Conservation (phyloP, 164 flowering plant species). For the Brasenia schreberi region DNA sequence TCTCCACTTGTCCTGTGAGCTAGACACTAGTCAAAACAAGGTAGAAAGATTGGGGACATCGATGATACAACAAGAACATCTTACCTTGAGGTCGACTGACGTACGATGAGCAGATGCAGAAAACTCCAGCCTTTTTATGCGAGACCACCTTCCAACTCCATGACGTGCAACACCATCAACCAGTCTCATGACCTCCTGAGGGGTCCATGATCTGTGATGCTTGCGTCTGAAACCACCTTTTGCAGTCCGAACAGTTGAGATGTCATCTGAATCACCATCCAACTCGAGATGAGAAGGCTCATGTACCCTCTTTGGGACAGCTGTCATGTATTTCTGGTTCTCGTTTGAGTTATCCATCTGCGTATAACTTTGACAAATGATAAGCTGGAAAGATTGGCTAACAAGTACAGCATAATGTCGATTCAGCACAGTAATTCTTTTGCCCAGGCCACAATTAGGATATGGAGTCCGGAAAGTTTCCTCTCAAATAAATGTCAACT, state of each 20-base stretch:
- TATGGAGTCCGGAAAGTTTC: too few relatives aligned
- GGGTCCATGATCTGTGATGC: constrained; percentile 42
- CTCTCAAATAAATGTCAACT: too few relatives aligned
- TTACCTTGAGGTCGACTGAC: constrained; percentile 65
- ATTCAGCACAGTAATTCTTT: too few relatives aligned
- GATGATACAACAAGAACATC: not conserved
- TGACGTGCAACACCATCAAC: constrained; percentile 51
- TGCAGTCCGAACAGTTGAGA: constrained; percentile 9
- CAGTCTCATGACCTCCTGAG: constrained; percentile 48
- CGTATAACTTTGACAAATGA: not conserved
- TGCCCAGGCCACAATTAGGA: too few relatives aligned
- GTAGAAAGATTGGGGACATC: not conserved
- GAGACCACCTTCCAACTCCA: constrained; percentile 75
- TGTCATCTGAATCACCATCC: constrained; percentile 24
- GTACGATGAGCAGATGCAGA: constrained; percentile 48
- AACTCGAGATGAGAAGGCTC: constrained; percentile 15
- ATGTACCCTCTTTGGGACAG: constrained; percentile 6
- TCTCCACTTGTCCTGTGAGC: constrained; percentile 78
- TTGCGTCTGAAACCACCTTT: constrained; percentile 25
- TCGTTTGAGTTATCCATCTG: constrained; percentile 25
- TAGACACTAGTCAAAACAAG: not conserved
- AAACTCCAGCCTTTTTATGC: constrained; percentile 44
- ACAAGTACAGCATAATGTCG: too few relatives aligned
- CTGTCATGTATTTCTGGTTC: constrained; percentile 12
- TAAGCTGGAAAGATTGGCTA: too few relatives aligned